Evolutionary conservation across 305 asterid species (phyloP), one percentile per base, ranked within the genome.

Genomic region (Euphrasia arctica): DNA sequence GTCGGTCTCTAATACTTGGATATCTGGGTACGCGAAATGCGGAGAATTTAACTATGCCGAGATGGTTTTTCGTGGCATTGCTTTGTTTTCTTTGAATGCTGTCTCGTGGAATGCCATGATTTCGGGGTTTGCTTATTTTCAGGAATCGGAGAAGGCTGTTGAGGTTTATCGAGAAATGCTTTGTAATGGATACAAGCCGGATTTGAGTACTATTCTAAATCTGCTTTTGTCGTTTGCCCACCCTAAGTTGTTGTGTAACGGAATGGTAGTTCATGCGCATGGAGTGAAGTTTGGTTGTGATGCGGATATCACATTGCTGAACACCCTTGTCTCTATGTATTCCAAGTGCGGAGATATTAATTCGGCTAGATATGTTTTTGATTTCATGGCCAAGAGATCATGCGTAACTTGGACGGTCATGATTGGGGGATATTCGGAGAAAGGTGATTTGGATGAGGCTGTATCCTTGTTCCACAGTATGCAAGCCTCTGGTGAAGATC

Each of bases 21-120:
- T 83, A 71, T 60, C 89, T 54, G 85, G 85, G 14, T 84, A 84
- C 18, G 84, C 87, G 0, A 89, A 81, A 68, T 83, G 87, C 29
- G 79, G 81, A 8, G 79, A 80, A 13, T 59, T 75, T 31, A 11
- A 9, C 6, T 71, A 69, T 14, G 81, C 96, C 4, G 83, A 79
- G 71, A 81, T 65, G 76, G 80, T 84, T 22, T 89, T 89, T 72
- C n/a, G 14, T 29, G 72, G 82, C 60, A 78, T 84, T 61, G 77
- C 48, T 65, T 56, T 14, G 28, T 51, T 50, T 49, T 63, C 60
- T 66, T 68, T 79, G 70, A 77, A 73, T 31, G 77, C 80, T 6
- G 83, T 88, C 54, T 79, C 90, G 1, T 88, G 93, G 93, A 88
- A 85, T 68, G 86, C 93, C 10, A 31, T 83, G 77, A 79, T 88